Evolutionary conservation across 2,329 filamentous ascomycete species (phyloP).

Genomic region (Sporothrix humicola): DNA sequence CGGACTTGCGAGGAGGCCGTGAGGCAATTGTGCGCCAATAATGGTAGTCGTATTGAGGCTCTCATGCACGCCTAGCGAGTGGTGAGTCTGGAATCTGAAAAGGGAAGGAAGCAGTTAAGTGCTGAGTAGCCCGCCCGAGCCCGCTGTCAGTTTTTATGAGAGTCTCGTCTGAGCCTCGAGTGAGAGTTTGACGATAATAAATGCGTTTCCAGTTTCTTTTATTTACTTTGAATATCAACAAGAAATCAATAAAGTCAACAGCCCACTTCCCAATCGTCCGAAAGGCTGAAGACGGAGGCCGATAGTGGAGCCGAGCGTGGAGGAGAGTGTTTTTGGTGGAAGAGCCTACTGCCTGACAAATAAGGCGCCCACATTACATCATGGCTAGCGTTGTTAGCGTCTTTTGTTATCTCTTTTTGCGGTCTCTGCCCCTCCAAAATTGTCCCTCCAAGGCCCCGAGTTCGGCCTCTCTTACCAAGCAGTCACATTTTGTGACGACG

Average conservation of each 20-base stretch:
- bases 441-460: slow-evolving; percentile 32
- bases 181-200: too few relatives aligned
- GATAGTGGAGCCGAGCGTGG: neutral
- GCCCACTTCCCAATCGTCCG: neutral
- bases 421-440: slow-evolving; percentile 6
- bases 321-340: too few relatives aligned
- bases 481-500: neutral
- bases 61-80: neutral
- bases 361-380: slow-evolving; percentile 22
- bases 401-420: too few relatives aligned
- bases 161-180: too few relatives aligned
- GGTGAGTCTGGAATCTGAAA: neutral
- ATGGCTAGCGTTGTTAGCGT: slow-evolving; percentile 1
- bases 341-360: slow-evolving; percentile 1
- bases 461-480: slow-evolving; percentile 34
- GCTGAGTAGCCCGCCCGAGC: too few relatives aligned
- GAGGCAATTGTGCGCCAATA: slow-evolving; percentile 23
- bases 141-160: too few relatives aligned
- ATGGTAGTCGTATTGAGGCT: neutral
- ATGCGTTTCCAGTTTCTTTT: too few relatives aligned
- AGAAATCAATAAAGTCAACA: too few relatives aligned
- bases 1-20: neutral
- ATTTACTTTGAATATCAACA: neutral
- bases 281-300: neutral
- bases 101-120: neutral